Evolutionary conservation across 305 asterid species (phyloP), one percentile per base, ranked within the genome.

Genomic region (Rubia balearica): DNA sequence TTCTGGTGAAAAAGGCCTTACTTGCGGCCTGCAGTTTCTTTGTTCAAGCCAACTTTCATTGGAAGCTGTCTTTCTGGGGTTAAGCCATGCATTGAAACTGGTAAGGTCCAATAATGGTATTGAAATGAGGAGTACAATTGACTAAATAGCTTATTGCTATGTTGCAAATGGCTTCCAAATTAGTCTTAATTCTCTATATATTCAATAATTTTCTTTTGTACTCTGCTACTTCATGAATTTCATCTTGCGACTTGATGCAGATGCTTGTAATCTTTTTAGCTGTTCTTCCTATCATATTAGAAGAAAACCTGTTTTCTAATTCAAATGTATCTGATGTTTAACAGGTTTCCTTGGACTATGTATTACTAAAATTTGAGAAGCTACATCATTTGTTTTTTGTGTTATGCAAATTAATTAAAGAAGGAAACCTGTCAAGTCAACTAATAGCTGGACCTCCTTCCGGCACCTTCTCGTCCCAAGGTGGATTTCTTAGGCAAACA

Each of bases 351-450:
- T 75, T 88, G 91, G 96, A 95, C 75, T 83, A 85, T 62, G 95
- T 87, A 74, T 88, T 86, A 63, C 82, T 79, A 56, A 86, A 88
- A 83, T 95, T 91, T 81, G 91, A 81, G 78, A 85, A 77, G 65
- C 84, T 91, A 71, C 99, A 95, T 78, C 98, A 95, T 80, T 89
- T 95, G 77, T 90, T 90, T 88, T 95, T 95, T 81, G 85, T 91
- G 79, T 82, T 91, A 57, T 90, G 89, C 87, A 95, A 95, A 85
- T 77, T 91, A 81, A 87, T 95, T 49, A 91, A 84, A 86, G 98
- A 91, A 78, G 97, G 99, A 78, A 73, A 82, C 80, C 73, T 83
- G 65, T 86, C 81, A 72, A 70, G 79, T 71, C 75, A 65, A 71
- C 75, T 65, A 67, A 49, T 38, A 57, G 69, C 82, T 8, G 85